Evolutionary conservation across 306 rosid species (phyloP).

Genomic region (Prunus mira): DNA sequence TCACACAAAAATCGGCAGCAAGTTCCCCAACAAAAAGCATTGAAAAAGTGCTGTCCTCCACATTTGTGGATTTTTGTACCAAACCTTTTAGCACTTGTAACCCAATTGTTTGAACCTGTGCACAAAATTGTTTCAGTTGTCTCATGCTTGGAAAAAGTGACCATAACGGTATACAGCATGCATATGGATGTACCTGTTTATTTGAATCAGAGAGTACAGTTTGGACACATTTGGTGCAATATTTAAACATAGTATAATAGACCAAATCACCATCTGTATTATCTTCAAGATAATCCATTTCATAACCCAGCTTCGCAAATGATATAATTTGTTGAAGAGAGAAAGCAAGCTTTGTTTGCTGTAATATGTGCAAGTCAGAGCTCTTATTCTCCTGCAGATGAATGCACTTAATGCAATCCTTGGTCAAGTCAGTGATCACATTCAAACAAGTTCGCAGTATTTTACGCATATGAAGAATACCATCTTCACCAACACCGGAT

Average conservation of each 20-base stretch:
- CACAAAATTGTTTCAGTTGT: slow-evolving; percentile 24
- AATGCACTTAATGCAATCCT: slow-evolving; percentile 65
- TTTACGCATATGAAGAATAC: slow-evolving; percentile 34
- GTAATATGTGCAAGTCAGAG: slow-evolving; percentile 37
- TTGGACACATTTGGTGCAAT: slow-evolving; percentile 60
- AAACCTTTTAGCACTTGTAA: slow-evolving; percentile 73
- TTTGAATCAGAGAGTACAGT: slow-evolving; percentile 61
- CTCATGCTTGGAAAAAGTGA: slow-evolving; percentile 17
- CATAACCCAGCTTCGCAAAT: slow-evolving; percentile 60
- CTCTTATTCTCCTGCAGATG: slow-evolving; percentile 54
- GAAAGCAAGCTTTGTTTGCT: slow-evolving; percentile 77
- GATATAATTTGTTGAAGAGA: slow-evolving; percentile 70
- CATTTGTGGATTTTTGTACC: slow-evolving; percentile 51
- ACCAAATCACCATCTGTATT: slow-evolving; percentile 34
- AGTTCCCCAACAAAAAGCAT: slow-evolving; percentile 78
- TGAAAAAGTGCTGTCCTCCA: slow-evolving; percentile 53
- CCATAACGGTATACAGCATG: slow-evolving; percentile 12
- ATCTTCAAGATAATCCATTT: slow-evolving; percentile 38
- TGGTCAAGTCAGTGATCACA: slow-evolving; percentile 52
- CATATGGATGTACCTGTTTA: slow-evolving; percentile 53
- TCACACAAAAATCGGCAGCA: slow-evolving; percentile 48
- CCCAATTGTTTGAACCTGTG: slow-evolving; percentile 76
- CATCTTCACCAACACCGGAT: slow-evolving; percentile 45
- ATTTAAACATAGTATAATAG: slow-evolving; percentile 39
- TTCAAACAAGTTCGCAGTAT: slow-evolving; percentile 65